Percentiles rank a stretch among this genome's conserved stretches.
phyloP scores from a whole-genome alignment of 2,329 filamentous ascomycete species.

The Fusarium acutatum region DNA sequence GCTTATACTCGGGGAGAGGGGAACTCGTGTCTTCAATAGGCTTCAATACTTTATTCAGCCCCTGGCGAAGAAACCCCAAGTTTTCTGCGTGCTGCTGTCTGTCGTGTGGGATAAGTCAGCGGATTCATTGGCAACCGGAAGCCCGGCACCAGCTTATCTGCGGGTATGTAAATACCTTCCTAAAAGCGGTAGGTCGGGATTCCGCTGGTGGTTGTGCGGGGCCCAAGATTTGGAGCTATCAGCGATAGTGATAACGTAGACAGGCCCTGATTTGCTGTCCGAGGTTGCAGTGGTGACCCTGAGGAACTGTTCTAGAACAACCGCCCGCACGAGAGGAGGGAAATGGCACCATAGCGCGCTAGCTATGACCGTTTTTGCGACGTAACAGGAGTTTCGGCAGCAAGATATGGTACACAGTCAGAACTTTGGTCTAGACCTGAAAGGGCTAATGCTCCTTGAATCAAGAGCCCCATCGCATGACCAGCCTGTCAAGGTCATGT shows the following conservation, averaged over 20 bases:
- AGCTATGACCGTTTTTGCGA: background rate
- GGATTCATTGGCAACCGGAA: background rate
- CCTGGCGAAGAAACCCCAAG: background rate
- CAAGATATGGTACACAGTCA: background rate
- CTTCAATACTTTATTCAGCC: background rate
- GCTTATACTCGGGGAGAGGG: background rate
- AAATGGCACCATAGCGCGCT: background rate
- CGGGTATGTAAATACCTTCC: background rate
- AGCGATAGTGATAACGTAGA: background rate
- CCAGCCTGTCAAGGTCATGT: background rate
- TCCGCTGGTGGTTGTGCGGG: background rate
- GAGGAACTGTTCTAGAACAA: conserved; percentile 25
- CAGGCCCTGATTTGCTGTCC: background rate
- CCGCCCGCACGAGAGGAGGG: background rate
- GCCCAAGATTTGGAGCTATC: background rate
- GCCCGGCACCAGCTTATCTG: conserved; percentile 23
- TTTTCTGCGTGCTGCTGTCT: background rate
- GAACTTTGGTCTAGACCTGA: background rate
- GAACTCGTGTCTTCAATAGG: background rate
- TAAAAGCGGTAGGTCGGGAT: conserved; percentile 3
- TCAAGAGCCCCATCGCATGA: background rate
- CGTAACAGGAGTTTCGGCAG: background rate
- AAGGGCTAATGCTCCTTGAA: background rate
- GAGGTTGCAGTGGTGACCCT: background rate
- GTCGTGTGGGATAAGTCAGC: background rate